A percentile compares a stretch with the other conserved stretches of the same genome.
phyloP scores from a whole-genome alignment of 2,329 filamentous ascomycete species.

The Ascosphaera acerosa region DNA sequence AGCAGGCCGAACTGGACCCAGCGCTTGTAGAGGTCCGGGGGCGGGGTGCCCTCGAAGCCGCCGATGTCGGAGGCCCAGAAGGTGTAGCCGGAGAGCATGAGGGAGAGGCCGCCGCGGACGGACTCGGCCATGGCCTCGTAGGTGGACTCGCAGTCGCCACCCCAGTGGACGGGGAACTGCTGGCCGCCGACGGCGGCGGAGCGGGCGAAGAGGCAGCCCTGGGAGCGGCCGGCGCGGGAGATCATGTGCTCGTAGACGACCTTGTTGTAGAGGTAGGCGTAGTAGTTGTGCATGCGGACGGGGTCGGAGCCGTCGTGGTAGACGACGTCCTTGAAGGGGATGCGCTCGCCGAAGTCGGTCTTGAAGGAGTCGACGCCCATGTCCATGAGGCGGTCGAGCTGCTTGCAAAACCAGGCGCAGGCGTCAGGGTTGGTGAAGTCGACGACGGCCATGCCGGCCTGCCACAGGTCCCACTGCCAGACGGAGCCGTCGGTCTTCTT shows the following conservation, averaged over 20 bases:
- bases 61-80: slow-evolving; percentile 50
- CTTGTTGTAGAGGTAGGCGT: slow-evolving; percentile 48
- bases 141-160: slow-evolving; percentile 50
- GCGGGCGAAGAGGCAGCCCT: slow-evolving; percentile 42
- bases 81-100: slow-evolving; percentile 37
- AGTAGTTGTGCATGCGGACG: slow-evolving; percentile 50
- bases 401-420: slow-evolving; percentile 35
- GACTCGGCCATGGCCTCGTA: slow-evolving; percentile 49
- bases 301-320: slow-evolving; percentile 39
- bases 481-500: slow-evolving; percentile 43
- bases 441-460: slow-evolving; percentile 48
- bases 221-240: slow-evolving; percentile 22
- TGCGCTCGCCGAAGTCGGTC: slow-evolving; percentile 51
- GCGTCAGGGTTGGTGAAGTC: slow-evolving; percentile 52
- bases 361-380: slow-evolving; percentile 47
- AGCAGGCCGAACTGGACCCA: slow-evolving; percentile 55
- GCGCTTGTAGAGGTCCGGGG: slow-evolving; percentile 46
- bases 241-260: slow-evolving; percentile 41
- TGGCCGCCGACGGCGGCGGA: slow-evolving; percentile 42
- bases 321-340: slow-evolving; percentile 37
- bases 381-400: slow-evolving; percentile 38
- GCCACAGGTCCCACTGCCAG: slow-evolving; percentile 57
- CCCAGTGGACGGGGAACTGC: slow-evolving; percentile 45
- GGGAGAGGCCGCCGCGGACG: slow-evolving; percentile 36
- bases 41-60: slow-evolving; percentile 43